These are phyloP conservation scores for Spongiforma sp. DNA, from an alignment of 1,284 basidiomycete genomes.

Conservation along the genomic window DNA sequence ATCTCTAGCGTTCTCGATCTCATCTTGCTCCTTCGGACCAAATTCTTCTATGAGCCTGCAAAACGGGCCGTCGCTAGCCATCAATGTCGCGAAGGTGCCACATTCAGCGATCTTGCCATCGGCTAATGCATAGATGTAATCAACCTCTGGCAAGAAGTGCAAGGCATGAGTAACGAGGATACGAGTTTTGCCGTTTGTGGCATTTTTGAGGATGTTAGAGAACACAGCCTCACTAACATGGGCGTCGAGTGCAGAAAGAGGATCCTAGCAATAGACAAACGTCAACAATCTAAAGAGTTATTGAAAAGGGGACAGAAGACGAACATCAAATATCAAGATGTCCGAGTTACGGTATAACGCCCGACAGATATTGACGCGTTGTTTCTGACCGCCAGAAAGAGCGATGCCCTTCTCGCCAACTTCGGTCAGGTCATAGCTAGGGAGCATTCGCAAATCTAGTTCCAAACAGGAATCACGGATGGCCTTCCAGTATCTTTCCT, in stretches of 20 bases:
- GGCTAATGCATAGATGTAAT: constrained; percentile 73
- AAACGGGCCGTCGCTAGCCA: constrained; percentile 71
- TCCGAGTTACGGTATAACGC: constrained; percentile 87
- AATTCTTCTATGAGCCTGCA: constrained; percentile 73
- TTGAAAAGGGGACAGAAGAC: constrained; percentile 13
- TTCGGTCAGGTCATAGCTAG: constrained; percentile 81
- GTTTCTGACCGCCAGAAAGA: constrained; percentile 84
- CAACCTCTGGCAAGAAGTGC: constrained; percentile 80
- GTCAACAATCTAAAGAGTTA: neutral
- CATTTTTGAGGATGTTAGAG: constrained; percentile 75
- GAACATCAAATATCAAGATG: constrained; percentile 82
- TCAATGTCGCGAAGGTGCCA: constrained; percentile 76
- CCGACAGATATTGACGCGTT: constrained; percentile 79
- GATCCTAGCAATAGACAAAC: constrained; percentile 52
- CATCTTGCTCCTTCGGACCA: constrained; percentile 52
- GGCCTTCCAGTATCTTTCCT: constrained; percentile 66
- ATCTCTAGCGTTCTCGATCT: constrained; percentile 32
- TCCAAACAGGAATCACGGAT: constrained; percentile 67
- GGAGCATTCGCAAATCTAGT: constrained; percentile 66
- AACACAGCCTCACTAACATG: constrained; percentile 90
- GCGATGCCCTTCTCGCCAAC: constrained; percentile 94
- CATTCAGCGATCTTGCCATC: constrained; percentile 79
- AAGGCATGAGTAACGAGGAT: constrained; percentile 86
- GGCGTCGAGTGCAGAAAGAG: constrained; percentile 80
- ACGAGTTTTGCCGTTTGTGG: constrained; percentile 70